Conservation (phyloP, 805 yeast genomes). For the Starmerella lactis-condensi region DNA sequence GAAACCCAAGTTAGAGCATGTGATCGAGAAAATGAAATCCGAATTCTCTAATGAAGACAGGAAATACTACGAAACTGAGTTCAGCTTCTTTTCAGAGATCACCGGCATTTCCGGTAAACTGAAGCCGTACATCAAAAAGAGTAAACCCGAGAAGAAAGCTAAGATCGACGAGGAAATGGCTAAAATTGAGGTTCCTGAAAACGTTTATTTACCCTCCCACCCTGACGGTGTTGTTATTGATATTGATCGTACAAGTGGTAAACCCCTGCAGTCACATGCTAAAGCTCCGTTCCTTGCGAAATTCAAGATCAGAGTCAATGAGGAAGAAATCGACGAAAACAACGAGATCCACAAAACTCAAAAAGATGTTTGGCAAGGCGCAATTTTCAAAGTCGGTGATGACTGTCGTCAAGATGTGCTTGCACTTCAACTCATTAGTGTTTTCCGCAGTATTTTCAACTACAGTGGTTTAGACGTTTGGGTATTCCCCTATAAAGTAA, state of each 20-base stretch:
- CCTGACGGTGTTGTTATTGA: slow-evolving; percentile 92
- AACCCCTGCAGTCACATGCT: slow-evolving; percentile 92
- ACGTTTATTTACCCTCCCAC: slow-evolving; percentile 85
- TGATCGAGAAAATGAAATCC: slow-evolving; percentile 43
- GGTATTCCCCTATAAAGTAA: slow-evolving; percentile 85
- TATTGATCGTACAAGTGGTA: slow-evolving; percentile 79
- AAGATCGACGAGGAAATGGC: slow-evolving; percentile 95
- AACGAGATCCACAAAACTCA: slow-evolving; percentile 7
- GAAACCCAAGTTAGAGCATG: slow-evolving; percentile 65
- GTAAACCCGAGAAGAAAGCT: slow-evolving; percentile 88
- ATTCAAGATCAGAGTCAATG: slow-evolving; percentile 52
- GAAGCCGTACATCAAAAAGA: slow-evolving; percentile 81
- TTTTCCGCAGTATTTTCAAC: slow-evolving; percentile 81
- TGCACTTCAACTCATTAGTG: slow-evolving; percentile 77
- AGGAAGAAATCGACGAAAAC: slow-evolving; percentile 16
- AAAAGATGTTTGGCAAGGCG: slow-evolving; percentile 67
- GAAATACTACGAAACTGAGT: slow-evolving; percentile 61
- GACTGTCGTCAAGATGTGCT: slow-evolving; percentile 96
- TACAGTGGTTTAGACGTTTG: slow-evolving; percentile 73
- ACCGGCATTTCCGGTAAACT: slow-evolving; percentile 87
- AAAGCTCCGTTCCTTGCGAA: slow-evolving; percentile 98
- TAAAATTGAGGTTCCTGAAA: slow-evolving; percentile 48
- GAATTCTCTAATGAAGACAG: slow-evolving; percentile 44
- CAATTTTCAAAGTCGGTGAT: slow-evolving; percentile 97
- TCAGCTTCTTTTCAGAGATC: slow-evolving; percentile 74